phyloP scores from a whole-genome alignment of 139 green algal genomes.

The Choricystis sp. region DNA sequence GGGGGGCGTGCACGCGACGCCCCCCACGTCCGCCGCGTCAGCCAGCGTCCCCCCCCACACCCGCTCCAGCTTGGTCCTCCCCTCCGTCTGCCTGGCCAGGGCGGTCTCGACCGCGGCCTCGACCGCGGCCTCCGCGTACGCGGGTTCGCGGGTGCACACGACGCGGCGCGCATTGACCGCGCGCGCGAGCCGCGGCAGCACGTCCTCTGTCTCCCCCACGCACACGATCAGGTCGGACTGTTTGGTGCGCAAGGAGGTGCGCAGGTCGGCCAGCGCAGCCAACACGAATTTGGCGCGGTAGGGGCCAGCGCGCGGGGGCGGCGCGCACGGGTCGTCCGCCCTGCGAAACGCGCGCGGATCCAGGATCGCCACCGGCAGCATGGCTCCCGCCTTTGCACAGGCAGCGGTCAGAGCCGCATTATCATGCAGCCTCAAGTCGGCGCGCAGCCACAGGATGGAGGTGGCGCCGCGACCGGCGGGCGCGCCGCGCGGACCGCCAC shows the following conservation, averaged over 20 bases:
- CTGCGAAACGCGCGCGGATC: constrained; percentile 7
- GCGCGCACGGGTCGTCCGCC: not conserved
- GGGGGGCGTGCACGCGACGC: constrained; percentile 12
- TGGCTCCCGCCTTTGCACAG: constrained; percentile 10
- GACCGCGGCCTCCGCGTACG: constrained; percentile 37
- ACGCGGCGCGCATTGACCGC: constrained; percentile 15
- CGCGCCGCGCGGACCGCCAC: not conserved
- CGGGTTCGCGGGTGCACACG: constrained; percentile 56
- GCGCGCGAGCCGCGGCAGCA: constrained; percentile 9
- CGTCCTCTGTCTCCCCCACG: constrained; percentile 38
- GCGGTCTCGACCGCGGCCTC: constrained; percentile 30
- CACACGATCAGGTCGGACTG: constrained; percentile 39
- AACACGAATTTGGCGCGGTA: constrained; percentile 25
- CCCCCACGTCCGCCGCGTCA: constrained; percentile 12
- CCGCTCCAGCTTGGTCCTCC: constrained; percentile 33
- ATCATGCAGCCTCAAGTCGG: constrained; percentile 40
- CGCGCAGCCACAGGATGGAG: constrained; percentile 21
- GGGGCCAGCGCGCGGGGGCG: not conserved
- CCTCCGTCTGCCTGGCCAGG: constrained; percentile 28
- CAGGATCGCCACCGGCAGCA: constrained; percentile 42
- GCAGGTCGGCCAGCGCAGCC: constrained; percentile 39
- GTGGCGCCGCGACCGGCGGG: constrained; percentile 3
- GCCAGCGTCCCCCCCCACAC: constrained; percentile 14
- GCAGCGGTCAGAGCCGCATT: constrained; percentile 29
- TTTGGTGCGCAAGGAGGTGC: constrained; percentile 10